phyloP scores from a whole-genome alignment of 768 basidiomycete genomes.

The Kwoniella botswanensis region DNA sequence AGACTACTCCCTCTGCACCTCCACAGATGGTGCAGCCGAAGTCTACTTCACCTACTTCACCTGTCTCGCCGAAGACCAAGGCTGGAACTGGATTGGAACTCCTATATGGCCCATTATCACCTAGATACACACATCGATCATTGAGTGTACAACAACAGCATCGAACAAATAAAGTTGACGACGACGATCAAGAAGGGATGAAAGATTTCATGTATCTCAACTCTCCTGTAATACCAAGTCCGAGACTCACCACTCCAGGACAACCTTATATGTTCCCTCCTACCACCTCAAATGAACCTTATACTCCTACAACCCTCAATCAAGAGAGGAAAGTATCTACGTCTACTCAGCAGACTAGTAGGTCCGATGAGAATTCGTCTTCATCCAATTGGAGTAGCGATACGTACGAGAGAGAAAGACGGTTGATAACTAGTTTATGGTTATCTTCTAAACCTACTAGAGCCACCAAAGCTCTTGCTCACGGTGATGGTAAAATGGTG shows the following conservation, averaged over 20 bases:
- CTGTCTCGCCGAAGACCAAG: not conserved
- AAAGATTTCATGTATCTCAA: conserved; percentile 7
- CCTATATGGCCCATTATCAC: not conserved
- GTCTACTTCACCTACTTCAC: not conserved
- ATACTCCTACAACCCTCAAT: not conserved
- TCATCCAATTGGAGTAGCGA: conserved; percentile 4
- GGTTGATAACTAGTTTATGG: conserved; percentile 18
- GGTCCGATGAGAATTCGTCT: not conserved
- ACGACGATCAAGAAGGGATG: not conserved
- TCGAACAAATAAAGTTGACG: not conserved
- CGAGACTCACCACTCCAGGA: conserved; percentile 3
- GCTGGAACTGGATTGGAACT: not conserved
- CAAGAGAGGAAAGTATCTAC: not conserved
- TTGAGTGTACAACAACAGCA: not conserved
- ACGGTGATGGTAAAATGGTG: not conserved
- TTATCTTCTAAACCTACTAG: conserved; percentile 17
- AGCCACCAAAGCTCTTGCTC: not conserved
- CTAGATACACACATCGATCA: conserved; percentile 4
- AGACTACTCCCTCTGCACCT: not conserved
- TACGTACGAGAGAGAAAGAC: conserved; percentile 11
- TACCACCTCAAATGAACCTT: not conserved
- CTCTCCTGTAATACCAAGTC: conserved; percentile 1
- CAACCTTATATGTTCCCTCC: conserved; percentile 3
- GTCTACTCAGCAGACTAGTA: not conserved
- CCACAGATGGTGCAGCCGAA: not conserved